Percentiles rank a stretch among this genome's conserved stretches.
phyloP scores from a whole-genome alignment of 2,329 filamentous ascomycete genomes.

The Epicoccum sorghinum region DNA sequence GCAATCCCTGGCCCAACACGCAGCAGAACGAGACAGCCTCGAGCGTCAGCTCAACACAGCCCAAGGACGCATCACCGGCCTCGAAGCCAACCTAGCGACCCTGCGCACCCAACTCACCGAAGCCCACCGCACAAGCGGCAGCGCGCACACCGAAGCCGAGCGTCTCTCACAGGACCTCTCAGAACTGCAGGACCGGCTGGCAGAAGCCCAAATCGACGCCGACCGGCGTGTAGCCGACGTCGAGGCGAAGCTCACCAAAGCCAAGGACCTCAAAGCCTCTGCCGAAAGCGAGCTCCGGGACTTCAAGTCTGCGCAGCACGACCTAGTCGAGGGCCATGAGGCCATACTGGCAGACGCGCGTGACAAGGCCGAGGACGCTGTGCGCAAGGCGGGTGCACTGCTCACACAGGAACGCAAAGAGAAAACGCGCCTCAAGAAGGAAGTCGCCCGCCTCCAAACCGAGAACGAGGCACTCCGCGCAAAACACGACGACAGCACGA shows the following conservation, averaged over 20 bases:
- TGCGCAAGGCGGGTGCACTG: slow-evolving; percentile 40
- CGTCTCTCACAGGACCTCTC: slow-evolving; percentile 34
- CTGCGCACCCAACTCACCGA: slow-evolving; percentile 45
- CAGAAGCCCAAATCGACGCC: slow-evolving; percentile 33
- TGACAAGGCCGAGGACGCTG: slow-evolving; percentile 44
- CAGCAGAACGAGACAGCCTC: slow-evolving; percentile 32
- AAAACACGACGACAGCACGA: slow-evolving; percentile 15
- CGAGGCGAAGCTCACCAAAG: slow-evolving; percentile 37
- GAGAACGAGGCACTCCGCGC: slow-evolving; percentile 31
- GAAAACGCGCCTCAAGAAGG: slow-evolving; percentile 35
- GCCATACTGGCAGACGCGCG: slow-evolving; percentile 36
- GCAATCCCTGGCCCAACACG: slow-evolving; percentile 28
- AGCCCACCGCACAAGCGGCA: slow-evolving; percentile 35
- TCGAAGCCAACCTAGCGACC: slow-evolving; percentile 32
- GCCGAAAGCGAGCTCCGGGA: slow-evolving; percentile 33
- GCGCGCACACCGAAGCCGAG: slow-evolving; percentile 33
- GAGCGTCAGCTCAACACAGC: slow-evolving; percentile 35
- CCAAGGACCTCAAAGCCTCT: slow-evolving; percentile 36
- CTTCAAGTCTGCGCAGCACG: slow-evolving; percentile 34
- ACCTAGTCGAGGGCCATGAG: slow-evolving; percentile 35
- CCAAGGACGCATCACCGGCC: slow-evolving; percentile 38
- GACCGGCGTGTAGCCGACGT: slow-evolving; percentile 36
- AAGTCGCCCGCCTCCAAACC: slow-evolving; percentile 31
- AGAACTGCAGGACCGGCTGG: slow-evolving; percentile 33
- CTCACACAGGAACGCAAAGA: slow-evolving; percentile 43